A percentile compares a stretch with the other conserved stretches of the same genome.
phyloP scores from a whole-genome alignment of 139 green algal species.

The Coelastrella sp. region DNA sequence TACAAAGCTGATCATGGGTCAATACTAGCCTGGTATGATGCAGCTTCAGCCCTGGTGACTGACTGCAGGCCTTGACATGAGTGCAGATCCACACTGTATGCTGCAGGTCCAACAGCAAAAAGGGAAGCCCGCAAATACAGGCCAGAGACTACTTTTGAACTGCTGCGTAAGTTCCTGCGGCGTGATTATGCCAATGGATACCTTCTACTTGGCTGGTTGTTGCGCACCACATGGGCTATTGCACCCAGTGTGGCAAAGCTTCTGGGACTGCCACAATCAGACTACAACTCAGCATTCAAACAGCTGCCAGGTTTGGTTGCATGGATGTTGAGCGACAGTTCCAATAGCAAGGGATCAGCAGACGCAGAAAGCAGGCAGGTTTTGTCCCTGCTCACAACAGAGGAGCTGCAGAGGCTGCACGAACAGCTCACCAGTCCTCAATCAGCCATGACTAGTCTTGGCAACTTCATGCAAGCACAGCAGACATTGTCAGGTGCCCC shows the following conservation, averaged over 20 bases:
- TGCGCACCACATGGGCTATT: constrained; percentile 33
- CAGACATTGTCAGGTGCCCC: constrained; percentile 35
- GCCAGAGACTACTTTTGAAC: not conserved
- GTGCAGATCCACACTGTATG: not conserved
- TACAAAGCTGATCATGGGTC: too few species aligned
- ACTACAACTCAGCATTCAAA: not conserved
- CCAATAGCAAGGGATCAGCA: too few species aligned
- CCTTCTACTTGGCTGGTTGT: constrained; percentile 41
- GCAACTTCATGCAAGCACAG: constrained; percentile 25
- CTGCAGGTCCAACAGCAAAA: not conserved
- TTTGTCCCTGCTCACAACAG: not conserved
- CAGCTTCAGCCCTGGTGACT: too few species aligned
- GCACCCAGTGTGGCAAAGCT: constrained; percentile 27
- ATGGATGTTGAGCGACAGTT: constrained; percentile 10
- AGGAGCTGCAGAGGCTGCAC: constrained; percentile 36
- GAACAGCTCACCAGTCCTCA: constrained; percentile 14
- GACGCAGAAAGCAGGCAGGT: not conserved
- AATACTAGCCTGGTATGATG: too few species aligned
- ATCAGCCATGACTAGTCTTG: not conserved
- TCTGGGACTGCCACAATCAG: constrained; percentile 33
- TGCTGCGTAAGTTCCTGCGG: constrained; percentile 37
- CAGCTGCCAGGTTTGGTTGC: constrained; percentile 36
- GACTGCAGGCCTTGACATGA: not conserved
- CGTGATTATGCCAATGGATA: constrained; percentile 46
- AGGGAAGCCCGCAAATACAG: not conserved